Evolutionary conservation across 768 basidiomycete genomes (phyloP).

Genomic region (Gautieria morchelliformis): DNA sequence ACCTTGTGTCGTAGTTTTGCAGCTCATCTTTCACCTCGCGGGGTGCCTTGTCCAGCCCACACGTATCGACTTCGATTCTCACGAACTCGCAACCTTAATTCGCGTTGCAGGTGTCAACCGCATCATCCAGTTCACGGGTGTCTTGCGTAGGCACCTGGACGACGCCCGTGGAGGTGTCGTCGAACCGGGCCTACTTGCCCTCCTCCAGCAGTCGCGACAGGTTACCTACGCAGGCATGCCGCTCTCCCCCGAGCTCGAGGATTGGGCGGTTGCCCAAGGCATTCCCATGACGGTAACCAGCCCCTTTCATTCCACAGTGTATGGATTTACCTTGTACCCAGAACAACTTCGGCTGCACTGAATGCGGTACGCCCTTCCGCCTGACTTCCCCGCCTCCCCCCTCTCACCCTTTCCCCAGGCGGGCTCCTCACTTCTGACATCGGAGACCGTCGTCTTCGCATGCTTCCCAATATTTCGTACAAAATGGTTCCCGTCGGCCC

Average conservation of each 20-base stretch:
- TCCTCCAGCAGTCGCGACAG: conserved; percentile 49
- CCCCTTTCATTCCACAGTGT: not conserved
- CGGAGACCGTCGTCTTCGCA: not conserved
- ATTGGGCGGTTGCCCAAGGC: conserved; percentile 56
- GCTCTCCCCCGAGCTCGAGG: conserved; percentile 57
- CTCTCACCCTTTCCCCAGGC: not conserved
- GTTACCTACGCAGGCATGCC: conserved; percentile 59
- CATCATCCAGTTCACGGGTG: conserved; percentile 64
- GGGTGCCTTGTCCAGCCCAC: conserved; percentile 67
- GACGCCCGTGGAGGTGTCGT: conserved; percentile 35
- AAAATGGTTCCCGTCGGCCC: conserved; percentile 3
- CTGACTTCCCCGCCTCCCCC: not conserved
- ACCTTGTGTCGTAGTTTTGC: conserved; percentile 43
- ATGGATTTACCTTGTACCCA: conserved; percentile 22
- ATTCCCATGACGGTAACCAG: conserved; percentile 48
- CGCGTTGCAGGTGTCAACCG: conserved; percentile 58
- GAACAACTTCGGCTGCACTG: conserved; percentile 79
- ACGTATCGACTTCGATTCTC: conserved; percentile 50
- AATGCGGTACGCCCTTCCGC: conserved; percentile 60
- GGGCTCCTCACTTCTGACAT: conserved; percentile 3
- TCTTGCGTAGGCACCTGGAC: conserved; percentile 55
- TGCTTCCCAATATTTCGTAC: not conserved
- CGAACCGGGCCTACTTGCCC: conserved; percentile 48
- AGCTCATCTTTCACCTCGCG: conserved; percentile 64
- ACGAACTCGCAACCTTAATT: conserved; percentile 68